These are phyloP conservation scores for Thelonectria rubi DNA, from an alignment of 2,329 filamentous ascomycete genomes.

Conservation along the genomic window DNA sequence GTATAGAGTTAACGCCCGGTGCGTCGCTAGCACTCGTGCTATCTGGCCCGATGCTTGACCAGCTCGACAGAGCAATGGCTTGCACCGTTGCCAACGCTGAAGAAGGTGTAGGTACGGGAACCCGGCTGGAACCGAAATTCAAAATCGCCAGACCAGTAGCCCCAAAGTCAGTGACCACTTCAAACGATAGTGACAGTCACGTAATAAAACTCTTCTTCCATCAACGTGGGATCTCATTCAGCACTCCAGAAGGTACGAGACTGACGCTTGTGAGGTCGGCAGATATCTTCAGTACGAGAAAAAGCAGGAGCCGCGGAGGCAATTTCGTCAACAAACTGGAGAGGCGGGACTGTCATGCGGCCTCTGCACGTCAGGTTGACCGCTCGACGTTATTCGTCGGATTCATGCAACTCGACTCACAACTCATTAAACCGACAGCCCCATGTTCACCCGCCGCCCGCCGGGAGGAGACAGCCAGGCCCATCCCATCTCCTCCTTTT, in stretches of 20 bases:
- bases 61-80: neutral
- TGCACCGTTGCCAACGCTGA: neutral
- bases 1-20: neutral
- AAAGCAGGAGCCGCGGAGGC: neutral
- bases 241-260: neutral
- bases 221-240: neutral
- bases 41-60: neutral
- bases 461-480: neutral
- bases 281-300: neutral
- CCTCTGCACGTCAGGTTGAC: slow-evolving; percentile 5
- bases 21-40: neutral
- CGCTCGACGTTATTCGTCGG: slow-evolving; percentile 2
- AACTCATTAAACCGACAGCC: neutral
- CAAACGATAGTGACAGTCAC: slow-evolving; percentile 1
- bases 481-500: slow-evolving; percentile 17
- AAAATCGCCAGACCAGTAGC: neutral
- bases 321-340: slow-evolving; percentile 22
- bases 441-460: slow-evolving; percentile 10
- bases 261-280: neutral
- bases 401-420: slow-evolving; percentile 25
- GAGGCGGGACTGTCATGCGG: slow-evolving; percentile 8
- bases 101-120: slow-evolving; percentile 3
- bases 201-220: neutral
- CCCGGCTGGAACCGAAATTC: slow-evolving; percentile 14
- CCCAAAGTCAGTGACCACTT: slow-evolving; percentile 11